These are phyloP conservation scores for Vaccinium myrtillus DNA, from an alignment of 148 eudicot genomes.

Conservation along the genomic window DNA sequence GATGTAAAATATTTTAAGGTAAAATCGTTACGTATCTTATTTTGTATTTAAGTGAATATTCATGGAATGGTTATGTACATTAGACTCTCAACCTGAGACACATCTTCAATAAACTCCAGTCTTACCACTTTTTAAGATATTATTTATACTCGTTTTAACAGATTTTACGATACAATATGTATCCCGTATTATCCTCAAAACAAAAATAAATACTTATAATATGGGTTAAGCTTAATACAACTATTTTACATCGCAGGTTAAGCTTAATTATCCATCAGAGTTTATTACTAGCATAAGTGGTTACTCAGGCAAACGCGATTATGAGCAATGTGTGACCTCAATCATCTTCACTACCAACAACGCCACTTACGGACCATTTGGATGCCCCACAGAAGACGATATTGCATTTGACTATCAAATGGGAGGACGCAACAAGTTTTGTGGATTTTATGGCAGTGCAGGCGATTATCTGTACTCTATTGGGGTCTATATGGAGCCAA, in stretches of 20 bases:
- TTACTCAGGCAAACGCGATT: background rate
- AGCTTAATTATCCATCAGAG: background rate
- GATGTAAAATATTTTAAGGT: too few relatives aligned
- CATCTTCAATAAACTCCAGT: too few relatives aligned
- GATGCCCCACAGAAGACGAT: background rate
- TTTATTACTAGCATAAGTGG: background rate
- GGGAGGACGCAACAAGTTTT: background rate
- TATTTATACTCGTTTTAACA: too few relatives aligned
- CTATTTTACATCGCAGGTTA: background rate
- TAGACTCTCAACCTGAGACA: too few relatives aligned
- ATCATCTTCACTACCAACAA: background rate
- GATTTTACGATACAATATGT: too few relatives aligned
- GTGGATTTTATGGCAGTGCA: background rate
- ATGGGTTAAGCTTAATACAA: too few relatives aligned
- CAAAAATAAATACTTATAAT: too few relatives aligned
- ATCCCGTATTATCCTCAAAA: too few relatives aligned
- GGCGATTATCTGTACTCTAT: background rate
- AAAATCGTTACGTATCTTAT: too few relatives aligned
- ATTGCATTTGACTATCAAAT: background rate
- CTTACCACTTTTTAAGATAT: too few relatives aligned
- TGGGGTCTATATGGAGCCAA: constrained; percentile 3
- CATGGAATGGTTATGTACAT: too few relatives aligned
- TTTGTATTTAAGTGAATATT: too few relatives aligned
- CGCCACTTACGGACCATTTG: background rate
- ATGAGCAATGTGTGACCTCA: background rate